These are phyloP conservation scores for Prosopis cineraria DNA, from an alignment of 306 rosid genomes.

Conservation along the genomic window DNA sequence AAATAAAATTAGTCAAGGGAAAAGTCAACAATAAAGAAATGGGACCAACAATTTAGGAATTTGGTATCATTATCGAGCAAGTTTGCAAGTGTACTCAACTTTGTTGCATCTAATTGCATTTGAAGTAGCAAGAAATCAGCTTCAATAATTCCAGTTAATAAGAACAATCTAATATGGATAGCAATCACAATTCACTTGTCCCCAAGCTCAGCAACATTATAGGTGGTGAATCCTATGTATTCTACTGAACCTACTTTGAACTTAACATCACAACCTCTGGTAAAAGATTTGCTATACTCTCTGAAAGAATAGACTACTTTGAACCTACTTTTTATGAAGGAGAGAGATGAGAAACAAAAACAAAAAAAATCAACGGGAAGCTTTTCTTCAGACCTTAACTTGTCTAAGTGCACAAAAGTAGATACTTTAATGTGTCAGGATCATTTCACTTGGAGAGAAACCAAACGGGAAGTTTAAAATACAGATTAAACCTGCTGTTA, in stretches of 20 bases:
- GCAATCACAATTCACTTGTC: background rate
- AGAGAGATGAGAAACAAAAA: background rate
- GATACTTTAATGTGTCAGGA: no score
- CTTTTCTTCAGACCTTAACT: background rate
- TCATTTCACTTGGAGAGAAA: background rate
- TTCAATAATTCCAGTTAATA: background rate
- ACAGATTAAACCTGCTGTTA: background rate
- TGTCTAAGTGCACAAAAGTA: background rate
- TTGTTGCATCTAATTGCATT: background rate
- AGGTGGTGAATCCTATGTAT: background rate
- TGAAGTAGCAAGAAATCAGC: background rate
- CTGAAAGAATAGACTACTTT: no score
- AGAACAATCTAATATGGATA: background rate
- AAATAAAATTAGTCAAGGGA: background rate
- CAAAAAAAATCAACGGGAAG: background rate
- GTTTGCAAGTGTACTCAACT: background rate
- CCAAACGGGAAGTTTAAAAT: background rate
- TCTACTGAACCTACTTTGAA: no score
- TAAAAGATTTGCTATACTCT: no score
- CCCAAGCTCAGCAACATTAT: background rate
- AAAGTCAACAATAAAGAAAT: background rate
- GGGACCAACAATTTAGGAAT: background rate
- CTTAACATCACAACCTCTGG: background rate
- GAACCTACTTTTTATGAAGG: no score
- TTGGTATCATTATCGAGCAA: background rate